These are phyloP conservation scores for Lepiota brunneoincarnata DNA, from an alignment of 768 basidiomycete genomes.

Conservation along the genomic window DNA sequence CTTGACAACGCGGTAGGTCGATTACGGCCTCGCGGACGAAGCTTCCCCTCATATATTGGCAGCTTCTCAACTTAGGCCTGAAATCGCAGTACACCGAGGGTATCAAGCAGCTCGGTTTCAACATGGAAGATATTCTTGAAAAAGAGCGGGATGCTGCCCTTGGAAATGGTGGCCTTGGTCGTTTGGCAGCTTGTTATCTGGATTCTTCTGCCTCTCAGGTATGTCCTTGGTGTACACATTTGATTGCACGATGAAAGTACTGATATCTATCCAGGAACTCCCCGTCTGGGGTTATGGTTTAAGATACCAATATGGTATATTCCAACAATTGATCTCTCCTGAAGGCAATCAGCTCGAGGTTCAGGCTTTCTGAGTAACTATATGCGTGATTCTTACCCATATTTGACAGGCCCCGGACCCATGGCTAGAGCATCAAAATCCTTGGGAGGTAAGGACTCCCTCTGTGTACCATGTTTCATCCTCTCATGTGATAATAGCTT, in stretches of 20 bases:
- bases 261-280: slow-evolving; percentile 60
- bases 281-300: slow-evolving; percentile 96
- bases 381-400: slow-evolving; percentile 13
- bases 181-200: slow-evolving; percentile 95
- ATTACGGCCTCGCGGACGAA: slow-evolving; percentile 23
- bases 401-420: slow-evolving; percentile 71
- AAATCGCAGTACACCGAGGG: slow-evolving; percentile 73
- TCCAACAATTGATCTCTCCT: slow-evolving; percentile 87
- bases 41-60: slow-evolving; percentile 16
- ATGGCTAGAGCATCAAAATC: slow-evolving; percentile 86
- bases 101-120: slow-evolving; percentile 80
- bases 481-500: slow-evolving; percentile 32
- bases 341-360: slow-evolving; percentile 81
- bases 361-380: neutral
- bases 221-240: slow-evolving; percentile 38
- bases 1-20: slow-evolving; percentile 62
- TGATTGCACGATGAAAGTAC: neutral
- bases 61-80: slow-evolving; percentile 85
- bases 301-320: slow-evolving; percentile 93
- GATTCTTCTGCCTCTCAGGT: slow-evolving; percentile 89
- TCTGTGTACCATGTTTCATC: neutral
- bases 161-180: slow-evolving; percentile 94
- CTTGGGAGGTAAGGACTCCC: slow-evolving; percentile 58
- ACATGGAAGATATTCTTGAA: slow-evolving; percentile 81
- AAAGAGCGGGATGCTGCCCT: slow-evolving; percentile 92